Conservation (phyloP, 2,329 filamentous ascomycete species). For the Coniochaeta pulveracea region DNA sequence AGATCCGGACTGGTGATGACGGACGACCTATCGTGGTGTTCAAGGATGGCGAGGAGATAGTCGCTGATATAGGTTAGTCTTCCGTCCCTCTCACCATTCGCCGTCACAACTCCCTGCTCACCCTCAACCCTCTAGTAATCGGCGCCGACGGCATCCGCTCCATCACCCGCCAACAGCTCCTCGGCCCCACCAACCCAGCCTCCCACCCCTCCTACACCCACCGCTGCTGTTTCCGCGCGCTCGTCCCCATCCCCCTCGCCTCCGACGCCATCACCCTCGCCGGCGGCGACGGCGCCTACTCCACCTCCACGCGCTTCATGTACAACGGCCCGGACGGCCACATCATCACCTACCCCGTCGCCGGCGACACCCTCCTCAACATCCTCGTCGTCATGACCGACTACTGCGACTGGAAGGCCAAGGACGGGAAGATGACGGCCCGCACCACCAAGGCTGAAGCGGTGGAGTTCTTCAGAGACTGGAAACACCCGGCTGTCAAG, state of each 20-base stretch:
- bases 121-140: conserved; percentile 30
- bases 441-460: conserved; percentile 27
- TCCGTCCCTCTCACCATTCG: neutral
- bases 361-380: conserved; percentile 43
- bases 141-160: conserved; percentile 57
- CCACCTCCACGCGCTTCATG: conserved; percentile 38
- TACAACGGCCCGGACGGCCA: conserved; percentile 46
- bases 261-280: conserved; percentile 24
- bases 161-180: conserved; percentile 35
- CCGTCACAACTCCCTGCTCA: neutral
- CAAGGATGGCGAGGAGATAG: conserved; percentile 6
- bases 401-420: conserved; percentile 12
- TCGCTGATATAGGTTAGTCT: conserved; percentile 18
- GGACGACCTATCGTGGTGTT: conserved; percentile 12
- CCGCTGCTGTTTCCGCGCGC: conserved; percentile 50
- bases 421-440: conserved; percentile 17
- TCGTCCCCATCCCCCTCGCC: conserved; percentile 48
- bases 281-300: conserved; percentile 24
- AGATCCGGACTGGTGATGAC: conserved; percentile 15
- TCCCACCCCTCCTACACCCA: conserved; percentile 34
- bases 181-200: conserved; percentile 17
- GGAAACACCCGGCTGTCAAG: conserved; percentile 23
- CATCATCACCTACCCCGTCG: conserved; percentile 50
- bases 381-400: conserved; percentile 35
- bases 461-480: conserved; percentile 25